phyloP scores from a whole-genome alignment of 2,329 filamentous ascomycete species.

The Claviceps capensis region DNA sequence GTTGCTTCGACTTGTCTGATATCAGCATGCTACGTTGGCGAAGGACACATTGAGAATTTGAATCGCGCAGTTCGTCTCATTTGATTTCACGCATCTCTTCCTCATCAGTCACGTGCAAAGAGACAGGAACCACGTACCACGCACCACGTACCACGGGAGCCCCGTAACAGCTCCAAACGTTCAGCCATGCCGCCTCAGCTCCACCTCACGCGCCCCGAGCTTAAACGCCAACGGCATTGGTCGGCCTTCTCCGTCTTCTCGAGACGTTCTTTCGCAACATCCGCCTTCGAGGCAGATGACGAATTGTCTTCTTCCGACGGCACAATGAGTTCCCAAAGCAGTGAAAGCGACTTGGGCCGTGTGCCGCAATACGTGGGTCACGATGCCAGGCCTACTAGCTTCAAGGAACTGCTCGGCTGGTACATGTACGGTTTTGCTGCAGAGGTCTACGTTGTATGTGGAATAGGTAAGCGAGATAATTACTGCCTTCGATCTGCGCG shows the following conservation, averaged over 20 bases:
- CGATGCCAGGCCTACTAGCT: constrained; percentile 77
- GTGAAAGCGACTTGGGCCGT: constrained; percentile 22
- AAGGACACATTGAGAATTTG: background rate
- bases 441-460: constrained; percentile 88
- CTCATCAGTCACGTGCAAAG: constrained; percentile 3
- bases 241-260: constrained; percentile 37
- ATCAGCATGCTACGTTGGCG: background rate
- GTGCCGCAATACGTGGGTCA: constrained; percentile 59
- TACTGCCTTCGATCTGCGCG: background rate
- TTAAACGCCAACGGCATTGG: constrained; percentile 27
- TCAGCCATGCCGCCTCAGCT: constrained; percentile 4
- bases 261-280: constrained; percentile 43
- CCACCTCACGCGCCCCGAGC: constrained; percentile 26
- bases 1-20: background rate
- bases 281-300: constrained; percentile 57
- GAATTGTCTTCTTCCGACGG: constrained; percentile 36
- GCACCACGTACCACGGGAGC: background rate
- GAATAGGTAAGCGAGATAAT: constrained; percentile 40
- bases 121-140: background rate
- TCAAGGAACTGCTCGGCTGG: constrained; percentile 82
- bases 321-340: constrained; percentile 22
- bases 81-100: no score
- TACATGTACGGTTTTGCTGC: constrained; percentile 94
- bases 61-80: no score
- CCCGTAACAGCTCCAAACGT: background rate